Evolutionary conservation across 2,329 filamentous ascomycete species (phyloP), one percentile per base, ranked within the genome.

Genomic region (Huntiella savannae): DNA sequence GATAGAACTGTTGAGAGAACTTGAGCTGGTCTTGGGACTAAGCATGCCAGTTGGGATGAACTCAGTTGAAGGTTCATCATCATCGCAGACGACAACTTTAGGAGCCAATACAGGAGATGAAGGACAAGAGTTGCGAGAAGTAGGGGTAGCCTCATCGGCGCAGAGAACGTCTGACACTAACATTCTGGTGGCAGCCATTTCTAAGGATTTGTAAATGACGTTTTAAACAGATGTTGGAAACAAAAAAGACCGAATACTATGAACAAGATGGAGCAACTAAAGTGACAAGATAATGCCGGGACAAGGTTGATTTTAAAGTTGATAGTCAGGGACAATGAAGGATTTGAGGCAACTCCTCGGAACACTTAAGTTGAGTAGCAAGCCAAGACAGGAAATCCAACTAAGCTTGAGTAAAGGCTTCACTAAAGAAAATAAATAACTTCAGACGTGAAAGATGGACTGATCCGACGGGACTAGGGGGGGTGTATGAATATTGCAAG

Each of bases 11-110:
- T 41, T 34, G 3, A 49, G 35, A 33, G 48, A 47, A 13, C 36
- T 40, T 15, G 44, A 44, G 16, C 43, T 49, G 15, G 37, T 13
- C 40, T 49, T 44, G 12, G 48, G 48, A 12, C 48, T 49, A 12
- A 43, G 15, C 13, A 47, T 47, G 16, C 36, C 36, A 6, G 37
- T 19, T 4, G 38, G 34, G 11, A 13, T 33, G 15, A 12, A 10
- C 12, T 46, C 33, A 10, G 15, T 13, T 5, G 28, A 32, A 36
- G 34, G 39, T n/a, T 33, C 15, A 28, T 17, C 28, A 28, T 17
- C 28, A 32, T 44, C 12, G 3, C 22, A 28, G 7, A 28, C 22
- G 28, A n/a, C 13, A 16, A 35, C 40, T 34, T 43, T 35, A 5
- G 6, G 10, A n/a, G 28, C 28, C 7, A 47, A 6, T 4, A 40